Conservation (phyloP, 2,329 filamentous ascomycete species). For the Alternaria conjuncta region DNA sequence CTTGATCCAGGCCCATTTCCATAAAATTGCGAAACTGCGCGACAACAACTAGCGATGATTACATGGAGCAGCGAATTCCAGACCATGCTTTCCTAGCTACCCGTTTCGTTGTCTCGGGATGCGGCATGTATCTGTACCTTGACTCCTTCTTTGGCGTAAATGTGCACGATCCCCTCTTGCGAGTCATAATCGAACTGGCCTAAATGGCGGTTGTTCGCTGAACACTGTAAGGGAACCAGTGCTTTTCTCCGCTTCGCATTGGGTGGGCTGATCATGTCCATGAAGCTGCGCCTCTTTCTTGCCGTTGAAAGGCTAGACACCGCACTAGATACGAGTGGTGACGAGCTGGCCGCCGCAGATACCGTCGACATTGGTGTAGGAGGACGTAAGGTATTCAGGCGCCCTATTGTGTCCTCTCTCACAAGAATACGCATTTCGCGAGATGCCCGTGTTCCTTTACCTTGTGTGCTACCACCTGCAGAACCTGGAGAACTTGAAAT, state of each 20-base stretch:
- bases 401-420: slow-evolving; percentile 28
- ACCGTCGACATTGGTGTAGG: background rate
- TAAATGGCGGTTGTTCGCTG: slow-evolving; percentile 15
- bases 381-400: background rate
- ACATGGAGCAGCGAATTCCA: background rate
- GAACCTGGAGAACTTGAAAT: slow-evolving; percentile 21
- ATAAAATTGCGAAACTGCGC: background rate
- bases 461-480: slow-evolving; percentile 26
- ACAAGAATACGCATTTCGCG: slow-evolving; percentile 24
- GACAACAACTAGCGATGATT: background rate
- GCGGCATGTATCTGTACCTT: slow-evolving; percentile 22
- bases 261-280: slow-evolving; percentile 25
- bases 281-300: slow-evolving; percentile 12
- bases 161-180: slow-evolving; percentile 22
- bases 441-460: slow-evolving; percentile 25
- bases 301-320: background rate
- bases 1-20: background rate
- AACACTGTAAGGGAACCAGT: slow-evolving; percentile 16
- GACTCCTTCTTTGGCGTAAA: slow-evolving; percentile 24
- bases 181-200: slow-evolving; percentile 26
- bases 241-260: slow-evolving; percentile 23
- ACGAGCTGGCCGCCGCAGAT: no score
- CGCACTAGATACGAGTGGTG: background rate
- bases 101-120: background rate
- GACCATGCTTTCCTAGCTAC: background rate